phyloP scores from a whole-genome alignment of 805 yeast species.

The Zygosaccharomyces bailii region DNA sequence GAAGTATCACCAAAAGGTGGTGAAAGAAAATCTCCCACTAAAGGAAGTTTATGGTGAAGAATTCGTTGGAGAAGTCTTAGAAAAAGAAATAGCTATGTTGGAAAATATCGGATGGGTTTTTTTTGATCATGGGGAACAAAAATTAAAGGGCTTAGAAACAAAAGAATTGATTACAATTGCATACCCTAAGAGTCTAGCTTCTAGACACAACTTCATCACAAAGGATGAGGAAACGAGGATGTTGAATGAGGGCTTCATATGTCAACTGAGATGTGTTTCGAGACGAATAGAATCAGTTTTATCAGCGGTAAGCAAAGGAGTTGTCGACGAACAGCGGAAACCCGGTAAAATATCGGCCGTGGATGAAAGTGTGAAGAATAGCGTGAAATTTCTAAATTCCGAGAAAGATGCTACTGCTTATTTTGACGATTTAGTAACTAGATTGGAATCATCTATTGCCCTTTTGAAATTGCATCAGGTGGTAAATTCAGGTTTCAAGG shows the following conservation, averaged over 20 bases:
- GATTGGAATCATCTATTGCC: slow-evolving; percentile 61
- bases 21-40: slow-evolving; percentile 27
- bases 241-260: slow-evolving; percentile 41
- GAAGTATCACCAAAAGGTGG: slow-evolving; percentile 36
- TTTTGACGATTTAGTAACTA: slow-evolving; percentile 61
- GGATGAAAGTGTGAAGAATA: slow-evolving; percentile 12
- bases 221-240: slow-evolving; percentile 35
- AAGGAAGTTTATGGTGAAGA: slow-evolving; percentile 46
- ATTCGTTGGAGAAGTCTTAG: slow-evolving; percentile 53
- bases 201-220: slow-evolving; percentile 51
- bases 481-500: slow-evolving; percentile 19
- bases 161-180: slow-evolving; percentile 81
- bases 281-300: slow-evolving; percentile 57
- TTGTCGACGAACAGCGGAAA: slow-evolving; percentile 19
- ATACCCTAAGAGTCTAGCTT: slow-evolving; percentile 62
- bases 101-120: slow-evolving; percentile 67
- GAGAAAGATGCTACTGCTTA: slow-evolving; percentile 49
- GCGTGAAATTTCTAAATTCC: slow-evolving; percentile 10
- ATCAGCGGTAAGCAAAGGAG: slow-evolving; percentile 47
- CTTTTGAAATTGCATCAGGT: slow-evolving; percentile 43
- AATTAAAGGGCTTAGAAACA: slow-evolving; percentile 89
- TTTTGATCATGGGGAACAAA: slow-evolving; percentile 75
- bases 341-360: slow-evolving; percentile 9
- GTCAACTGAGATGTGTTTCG: slow-evolving; percentile 51
- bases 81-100: slow-evolving; percentile 59